Evolutionary conservation across 179 eudicot genomes (phyloP).

Genomic region (Beta lomatogona): DNA sequence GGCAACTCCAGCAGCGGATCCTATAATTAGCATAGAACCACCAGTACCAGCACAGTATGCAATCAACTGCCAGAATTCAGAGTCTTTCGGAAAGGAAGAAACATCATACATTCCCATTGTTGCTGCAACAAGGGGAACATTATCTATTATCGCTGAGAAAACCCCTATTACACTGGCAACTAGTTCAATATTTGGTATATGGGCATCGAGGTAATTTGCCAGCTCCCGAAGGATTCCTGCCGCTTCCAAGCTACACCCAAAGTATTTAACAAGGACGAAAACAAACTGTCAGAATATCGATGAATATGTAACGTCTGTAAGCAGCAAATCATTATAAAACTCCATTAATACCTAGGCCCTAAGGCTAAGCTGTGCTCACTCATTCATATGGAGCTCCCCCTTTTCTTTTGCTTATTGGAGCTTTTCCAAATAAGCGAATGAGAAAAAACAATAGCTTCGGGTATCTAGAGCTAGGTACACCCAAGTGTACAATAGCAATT

Average conservation of each 20-base stretch:
- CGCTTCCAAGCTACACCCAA: slow-evolving; percentile 72
- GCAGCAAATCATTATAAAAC: too few species aligned
- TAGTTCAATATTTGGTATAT: slow-evolving; percentile 66
- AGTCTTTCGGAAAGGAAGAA: slow-evolving; percentile 73
- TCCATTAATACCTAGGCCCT: too few species aligned
- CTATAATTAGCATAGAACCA: slow-evolving; percentile 91
- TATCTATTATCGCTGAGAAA: slow-evolving; percentile 86
- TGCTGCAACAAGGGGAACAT: slow-evolving; percentile 95
- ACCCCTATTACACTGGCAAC: slow-evolving; percentile 87
- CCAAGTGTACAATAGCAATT: too few species aligned
- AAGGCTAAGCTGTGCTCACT: too few species aligned
- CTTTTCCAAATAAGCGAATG: too few species aligned
- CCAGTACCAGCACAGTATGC: slow-evolving; percentile 98
- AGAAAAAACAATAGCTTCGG: too few species aligned
- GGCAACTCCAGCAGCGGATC: slow-evolving; percentile 97
- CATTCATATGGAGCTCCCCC: too few species aligned
- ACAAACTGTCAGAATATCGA: background rate
- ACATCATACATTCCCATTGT: slow-evolving; percentile 98
- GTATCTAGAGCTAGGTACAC: too few species aligned
- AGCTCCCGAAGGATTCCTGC: slow-evolving; percentile 85
- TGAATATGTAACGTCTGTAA: background rate
- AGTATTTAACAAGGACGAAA: background rate
- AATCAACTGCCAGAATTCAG: slow-evolving; percentile 88
- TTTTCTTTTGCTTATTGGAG: too few species aligned
- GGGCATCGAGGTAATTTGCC: slow-evolving; percentile 91